Evolutionary conservation across 306 rosid species (phyloP).

Genomic region (Heteromeles arbutifolia): DNA sequence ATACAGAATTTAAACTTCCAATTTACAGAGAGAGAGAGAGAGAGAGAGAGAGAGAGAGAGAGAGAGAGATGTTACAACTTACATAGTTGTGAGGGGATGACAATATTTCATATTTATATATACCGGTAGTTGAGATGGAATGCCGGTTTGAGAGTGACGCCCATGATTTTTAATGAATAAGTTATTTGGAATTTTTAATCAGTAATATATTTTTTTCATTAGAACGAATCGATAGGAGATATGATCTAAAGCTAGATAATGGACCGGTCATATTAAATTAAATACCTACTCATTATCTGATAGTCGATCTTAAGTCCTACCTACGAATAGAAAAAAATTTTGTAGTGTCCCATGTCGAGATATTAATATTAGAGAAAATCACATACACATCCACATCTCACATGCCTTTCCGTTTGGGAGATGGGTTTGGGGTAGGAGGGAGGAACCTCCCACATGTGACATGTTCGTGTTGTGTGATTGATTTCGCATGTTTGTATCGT

Average conservation of each 20-base stretch:
- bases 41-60: neutral
- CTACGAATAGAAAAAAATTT: too few relatives aligned
- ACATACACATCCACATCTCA: neutral
- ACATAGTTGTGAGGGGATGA: slow-evolving; percentile 11
- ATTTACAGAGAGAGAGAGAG: too few relatives aligned
- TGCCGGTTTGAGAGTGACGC: slow-evolving; percentile 34
- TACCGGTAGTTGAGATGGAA: slow-evolving; percentile 16
- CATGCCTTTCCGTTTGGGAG: neutral
- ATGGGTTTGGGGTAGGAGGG: neutral
- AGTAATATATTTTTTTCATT: too few relatives aligned
- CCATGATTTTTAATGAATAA: neutral
- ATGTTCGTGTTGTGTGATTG: neutral
- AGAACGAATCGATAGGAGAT: too few relatives aligned
- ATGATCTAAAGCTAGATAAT: too few relatives aligned
- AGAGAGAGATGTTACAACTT: neutral
- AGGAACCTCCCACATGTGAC: neutral
- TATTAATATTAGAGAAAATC: too few relatives aligned
- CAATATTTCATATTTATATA: neutral
- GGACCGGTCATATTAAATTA: too few relatives aligned
- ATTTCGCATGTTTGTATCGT: neutral
- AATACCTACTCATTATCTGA: too few relatives aligned
- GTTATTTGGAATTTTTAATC: too few relatives aligned
- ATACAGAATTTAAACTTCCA: neutral
- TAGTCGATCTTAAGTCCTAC: too few relatives aligned
- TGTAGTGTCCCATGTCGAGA: too few relatives aligned